A percentile compares a stretch with the other conserved stretches of the same genome.
phyloP scores from a whole-genome alignment of 2,329 filamentous ascomycete species.

The Aspergillus alliaceus region DNA sequence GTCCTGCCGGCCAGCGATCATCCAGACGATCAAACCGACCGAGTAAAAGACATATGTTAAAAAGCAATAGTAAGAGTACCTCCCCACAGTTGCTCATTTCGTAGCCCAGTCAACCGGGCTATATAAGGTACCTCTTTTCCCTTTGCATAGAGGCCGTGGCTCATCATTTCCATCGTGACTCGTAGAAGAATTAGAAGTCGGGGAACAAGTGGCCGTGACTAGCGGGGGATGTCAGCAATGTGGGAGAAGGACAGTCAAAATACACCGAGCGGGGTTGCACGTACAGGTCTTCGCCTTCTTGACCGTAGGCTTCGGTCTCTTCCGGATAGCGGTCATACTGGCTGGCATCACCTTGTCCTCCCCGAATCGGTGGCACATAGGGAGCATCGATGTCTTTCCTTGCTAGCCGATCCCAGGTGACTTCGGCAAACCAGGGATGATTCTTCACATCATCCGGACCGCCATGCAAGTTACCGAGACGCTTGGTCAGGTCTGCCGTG shows the following conservation, averaged over 20 bases:
- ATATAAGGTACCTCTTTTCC: not conserved
- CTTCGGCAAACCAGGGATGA: constrained; percentile 94
- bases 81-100: not conserved
- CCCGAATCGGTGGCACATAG: constrained; percentile 93
- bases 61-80: not conserved
- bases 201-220: constrained; percentile 74
- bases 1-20: constrained; percentile 22
- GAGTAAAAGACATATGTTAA: constrained; percentile 3
- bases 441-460: constrained; percentile 91
- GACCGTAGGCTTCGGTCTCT: constrained; percentile 89
- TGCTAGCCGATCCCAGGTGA: constrained; percentile 92
- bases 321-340: constrained; percentile 98
- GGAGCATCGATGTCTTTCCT: constrained; percentile 98
- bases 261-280: constrained; percentile 44
- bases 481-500: constrained; percentile 90
- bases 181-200: constrained; percentile 61
- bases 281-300: constrained; percentile 78
- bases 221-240: constrained; percentile 4
- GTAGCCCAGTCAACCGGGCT: not conserved
- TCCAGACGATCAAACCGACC: constrained; percentile 11
- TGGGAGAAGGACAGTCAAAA: not conserved
- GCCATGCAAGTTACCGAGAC: constrained; percentile 88
- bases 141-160: not conserved
- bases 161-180: constrained; percentile 34
- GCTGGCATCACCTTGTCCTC: constrained; percentile 90